phyloP scores from a whole-genome alignment of 345 rosid species.

The Excoecaria cochinchinensis region DNA sequence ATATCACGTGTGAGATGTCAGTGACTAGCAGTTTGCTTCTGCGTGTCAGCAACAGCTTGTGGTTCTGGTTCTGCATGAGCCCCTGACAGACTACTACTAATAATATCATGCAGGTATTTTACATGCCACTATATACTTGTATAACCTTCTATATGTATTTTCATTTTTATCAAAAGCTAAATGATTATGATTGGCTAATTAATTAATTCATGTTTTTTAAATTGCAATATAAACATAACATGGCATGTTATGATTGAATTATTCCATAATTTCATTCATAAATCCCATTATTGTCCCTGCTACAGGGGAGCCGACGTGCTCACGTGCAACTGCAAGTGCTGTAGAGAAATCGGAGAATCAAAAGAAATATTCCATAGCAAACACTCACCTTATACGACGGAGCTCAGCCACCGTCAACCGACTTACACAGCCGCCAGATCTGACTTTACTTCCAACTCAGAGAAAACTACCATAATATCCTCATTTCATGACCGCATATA shows the following conservation, averaged over 20 bases:
- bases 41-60: not conserved
- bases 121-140: too few species aligned
- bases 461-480: not conserved
- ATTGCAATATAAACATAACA: too few species aligned
- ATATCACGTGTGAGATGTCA: not conserved
- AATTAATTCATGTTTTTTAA: too few species aligned
- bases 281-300: not conserved
- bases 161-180: too few species aligned
- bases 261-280: too few species aligned
- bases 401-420: not conserved
- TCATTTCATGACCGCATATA: too few species aligned
- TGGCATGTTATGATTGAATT: too few species aligned
- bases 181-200: too few species aligned
- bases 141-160: too few species aligned
- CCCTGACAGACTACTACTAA: too few species aligned
- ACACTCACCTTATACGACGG: not conserved
- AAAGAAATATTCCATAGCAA: not conserved
- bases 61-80: too few species aligned
- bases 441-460: not conserved
- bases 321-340: not conserved
- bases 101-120: too few species aligned
- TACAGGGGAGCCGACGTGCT: constrained; percentile 2
- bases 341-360: not conserved
- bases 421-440: not conserved
- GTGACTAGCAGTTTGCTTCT: not conserved